Evolutionary conservation across 345 rosid species (phyloP), one percentile per base, ranked within the genome.

Genomic region (Eucalyptus coolabah): DNA sequence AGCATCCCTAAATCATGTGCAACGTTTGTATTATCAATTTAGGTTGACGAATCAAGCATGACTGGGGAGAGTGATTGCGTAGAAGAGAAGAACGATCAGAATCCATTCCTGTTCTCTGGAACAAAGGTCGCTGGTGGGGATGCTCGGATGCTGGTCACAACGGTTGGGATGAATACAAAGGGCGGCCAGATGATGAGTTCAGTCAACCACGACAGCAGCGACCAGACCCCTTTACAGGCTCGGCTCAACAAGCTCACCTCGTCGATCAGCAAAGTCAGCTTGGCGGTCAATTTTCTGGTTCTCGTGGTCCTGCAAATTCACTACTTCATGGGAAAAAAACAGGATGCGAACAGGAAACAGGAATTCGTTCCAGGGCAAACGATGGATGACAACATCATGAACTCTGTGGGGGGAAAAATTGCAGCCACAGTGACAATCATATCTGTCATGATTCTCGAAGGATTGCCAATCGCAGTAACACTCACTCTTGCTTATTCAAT

Each of bases 151-250:
- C 86, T 92, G 19, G 95, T 95, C 42, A 95, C 97, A 17, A 91
- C 96, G 1, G 98, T 96, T 6, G 99, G 98, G 1, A 94, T 92
- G 96, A 95, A 93, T 89, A 95, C 98, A 1, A 92, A 91, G 12
- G 94, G 96, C 96, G 99, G 97, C 34, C 90, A 94, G 89, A 93
- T 94, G 96, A 95, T 95, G 98, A 94, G 97, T 90, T 93, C 94
- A 6, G 93, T 95, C 69, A 92, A 91, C 11, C 87, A 88, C 0
- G 95, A 93, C 89, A 91, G 90, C 0, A 82, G 88, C 32, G 97
- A 97, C 54, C 92, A 93, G 59, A 95, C 99, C 21, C 98, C 98
- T 5, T 89, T 97, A 87, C 98, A 97, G 81, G 56, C 91, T 54
- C 93, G 98, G 24, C 95, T 96, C 19, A 92, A 95, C 80, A 94